Evolutionary conservation across 768 basidiomycete genomes (phyloP), one percentile per base, ranked within the genome.

Genomic region (Podaxis sp.): DNA sequence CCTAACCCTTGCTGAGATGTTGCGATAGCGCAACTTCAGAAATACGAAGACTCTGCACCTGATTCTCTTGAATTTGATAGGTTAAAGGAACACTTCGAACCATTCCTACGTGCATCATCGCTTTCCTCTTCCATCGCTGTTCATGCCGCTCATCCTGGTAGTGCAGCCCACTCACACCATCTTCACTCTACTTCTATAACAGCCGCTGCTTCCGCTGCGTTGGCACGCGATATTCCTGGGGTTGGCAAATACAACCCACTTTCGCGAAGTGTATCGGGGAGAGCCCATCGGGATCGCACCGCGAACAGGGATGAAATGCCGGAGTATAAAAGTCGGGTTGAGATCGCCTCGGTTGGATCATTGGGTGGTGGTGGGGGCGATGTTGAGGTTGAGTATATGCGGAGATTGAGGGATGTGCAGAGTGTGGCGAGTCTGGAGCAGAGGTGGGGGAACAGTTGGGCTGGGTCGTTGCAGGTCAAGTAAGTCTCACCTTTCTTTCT

Each of bases 81-180:
- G 62, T 74, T 99, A 67, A 96, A 96, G 75, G 94, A 97, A 68
- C 95, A 98, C 73, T 95, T 98, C 77, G 97, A 98, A 71, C 91
- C 93, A 58, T 91, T 93, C 78, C 77, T 99, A 74, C 88, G 93
- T 75, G 84, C 89, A 80, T 86, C 90, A 63, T 83, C 88, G 62
- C 78, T 84, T 73, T 86, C 89, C 69, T 81, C 88, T 73, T 87
- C 87, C 71, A 78, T 83, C 68, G 66, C 72, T 62, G 75, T 80
- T 71, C 52, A 61, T 37, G 68, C 75, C 72, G 71, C 73, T 66
- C 73, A 78, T 59, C 76, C 75, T 63, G 79, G 78, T 72, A 78
- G 76, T 68, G 74, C 79, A 65, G 76, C 82, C 50, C 77, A 83
- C 77, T 85, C 88, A 78, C 88, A 89, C 76, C 85, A 85, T 71